Conservation (phyloP, 2,329 filamentous ascomycete genomes). For the Teratosphaeria epicoccoides region DNA sequence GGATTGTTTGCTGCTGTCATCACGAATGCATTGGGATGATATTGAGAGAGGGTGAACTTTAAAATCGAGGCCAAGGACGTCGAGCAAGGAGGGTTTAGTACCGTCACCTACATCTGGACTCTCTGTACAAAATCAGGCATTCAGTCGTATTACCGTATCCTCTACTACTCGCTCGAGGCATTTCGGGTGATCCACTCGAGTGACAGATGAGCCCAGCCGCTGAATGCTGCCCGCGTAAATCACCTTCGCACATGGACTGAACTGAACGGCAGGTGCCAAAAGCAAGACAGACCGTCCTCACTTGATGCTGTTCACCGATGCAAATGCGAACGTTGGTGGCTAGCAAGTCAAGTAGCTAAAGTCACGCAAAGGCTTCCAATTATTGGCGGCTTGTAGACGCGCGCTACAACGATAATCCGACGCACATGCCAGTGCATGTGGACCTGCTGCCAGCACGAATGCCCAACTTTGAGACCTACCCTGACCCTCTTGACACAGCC, state of each 20-base stretch:
- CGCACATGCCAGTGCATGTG: not conserved
- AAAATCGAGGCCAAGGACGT: not conserved
- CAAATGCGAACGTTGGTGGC: not conserved
- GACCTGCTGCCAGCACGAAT: not conserved
- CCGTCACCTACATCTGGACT: no score
- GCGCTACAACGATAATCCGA: not conserved
- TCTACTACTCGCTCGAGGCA: no score
- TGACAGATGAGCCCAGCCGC: no score
- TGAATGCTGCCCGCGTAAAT: no score
- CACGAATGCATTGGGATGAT: not conserved
- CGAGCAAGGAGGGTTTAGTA: not conserved
- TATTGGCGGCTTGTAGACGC: not conserved
- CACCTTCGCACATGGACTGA: not conserved
- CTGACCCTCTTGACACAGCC: constrained; percentile 9
- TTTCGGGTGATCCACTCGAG: no score
- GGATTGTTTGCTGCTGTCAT: not conserved
- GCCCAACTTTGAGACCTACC: constrained; percentile 6
- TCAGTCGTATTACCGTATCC: no score
- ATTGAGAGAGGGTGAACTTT: not conserved
- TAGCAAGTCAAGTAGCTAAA: not conserved
- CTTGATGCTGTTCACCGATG: not conserved
- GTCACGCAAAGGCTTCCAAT: not conserved
- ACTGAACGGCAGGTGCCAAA: not conserved
- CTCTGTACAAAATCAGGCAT: no score
- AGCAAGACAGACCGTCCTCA: not conserved